phyloP scores from a whole-genome alignment of 176 grass and related monocot species.

The Thalia dealbata region DNA sequence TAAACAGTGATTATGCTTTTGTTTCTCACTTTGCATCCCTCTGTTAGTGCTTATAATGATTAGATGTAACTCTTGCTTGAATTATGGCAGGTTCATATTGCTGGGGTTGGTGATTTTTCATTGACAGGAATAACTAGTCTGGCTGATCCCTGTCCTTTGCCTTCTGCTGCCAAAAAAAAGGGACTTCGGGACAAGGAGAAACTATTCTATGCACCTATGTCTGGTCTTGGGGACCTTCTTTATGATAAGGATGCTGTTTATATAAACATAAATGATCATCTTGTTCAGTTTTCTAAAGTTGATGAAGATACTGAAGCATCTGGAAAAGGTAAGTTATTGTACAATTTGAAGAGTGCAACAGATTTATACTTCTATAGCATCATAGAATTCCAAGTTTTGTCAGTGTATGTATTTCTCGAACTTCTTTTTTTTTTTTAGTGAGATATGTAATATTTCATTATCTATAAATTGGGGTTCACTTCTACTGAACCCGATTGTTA shows the following conservation, averaged over 20 bases:
- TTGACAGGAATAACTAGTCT: conserved; percentile 67
- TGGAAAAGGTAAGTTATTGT: conserved; percentile 33
- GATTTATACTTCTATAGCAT: background rate
- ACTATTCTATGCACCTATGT: conserved; percentile 96
- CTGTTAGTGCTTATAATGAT: background rate
- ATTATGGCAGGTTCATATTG: conserved; percentile 74
- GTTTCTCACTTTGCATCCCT: no score
- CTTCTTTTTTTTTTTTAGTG: background rate
- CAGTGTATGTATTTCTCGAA: background rate
- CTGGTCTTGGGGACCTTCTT: conserved; percentile 92
- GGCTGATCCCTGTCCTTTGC: conserved; percentile 89
- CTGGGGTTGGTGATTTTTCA: conserved; percentile 83
- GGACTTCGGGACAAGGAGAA: conserved; percentile 94
- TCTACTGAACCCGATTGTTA: no score
- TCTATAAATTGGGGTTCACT: background rate
- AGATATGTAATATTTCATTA: background rate
- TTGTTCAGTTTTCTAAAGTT: conserved; percentile 84
- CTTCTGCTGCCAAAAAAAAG: conserved; percentile 89
- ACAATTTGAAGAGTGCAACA: background rate
- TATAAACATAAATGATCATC: conserved; percentile 94
- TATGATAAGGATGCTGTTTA: conserved; percentile 97
- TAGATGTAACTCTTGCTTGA: conserved; percentile 1
- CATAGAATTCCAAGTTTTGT: background rate
- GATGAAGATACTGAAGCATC: conserved; percentile 34
- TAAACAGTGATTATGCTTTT: no score